Conservation (phyloP, 2,329 filamentous ascomycete genomes). For the Penicillium paneum region DNA sequence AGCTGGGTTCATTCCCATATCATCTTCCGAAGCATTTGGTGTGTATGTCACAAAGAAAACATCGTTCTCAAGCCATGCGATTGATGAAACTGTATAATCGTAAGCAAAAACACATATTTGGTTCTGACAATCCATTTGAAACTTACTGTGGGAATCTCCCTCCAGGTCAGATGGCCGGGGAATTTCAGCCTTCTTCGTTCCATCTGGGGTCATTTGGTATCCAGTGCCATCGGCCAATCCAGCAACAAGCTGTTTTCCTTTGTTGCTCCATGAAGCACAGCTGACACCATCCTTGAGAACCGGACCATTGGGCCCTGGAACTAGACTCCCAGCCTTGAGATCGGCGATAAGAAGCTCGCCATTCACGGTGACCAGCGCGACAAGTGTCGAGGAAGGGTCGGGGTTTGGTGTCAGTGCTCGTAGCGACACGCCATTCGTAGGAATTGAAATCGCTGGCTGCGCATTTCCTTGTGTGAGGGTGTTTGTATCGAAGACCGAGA, state of each 20-base stretch:
- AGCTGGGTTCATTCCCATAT: constrained; percentile 52
- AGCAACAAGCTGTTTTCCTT: constrained; percentile 87
- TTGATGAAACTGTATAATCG: constrained; percentile 60
- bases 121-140: background rate
- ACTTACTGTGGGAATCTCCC: constrained; percentile 64
- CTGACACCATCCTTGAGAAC: constrained; percentile 72
- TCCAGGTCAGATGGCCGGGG: constrained; percentile 69
- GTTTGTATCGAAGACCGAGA: constrained; percentile 78
- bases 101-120: constrained; percentile 3
- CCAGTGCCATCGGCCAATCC: constrained; percentile 77
- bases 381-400: constrained; percentile 61
- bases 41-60: constrained; percentile 80
- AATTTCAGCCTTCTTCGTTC: constrained; percentile 71
- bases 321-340: constrained; percentile 63
- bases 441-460: constrained; percentile 69
- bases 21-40: constrained; percentile 53
- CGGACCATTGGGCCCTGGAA: constrained; percentile 58
- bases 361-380: constrained; percentile 74
- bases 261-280: constrained; percentile 85
- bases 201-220: constrained; percentile 79
- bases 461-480: constrained; percentile 64
- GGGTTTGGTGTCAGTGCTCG: constrained; percentile 79
- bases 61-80: constrained; percentile 86
- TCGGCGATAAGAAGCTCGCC: constrained; percentile 84
- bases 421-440: constrained; percentile 70